A percentile compares a stretch with the other conserved stretches of the same genome.
phyloP scores from a whole-genome alignment of 139 green algal genomes.

The Ettlia oleoabundans region DNA sequence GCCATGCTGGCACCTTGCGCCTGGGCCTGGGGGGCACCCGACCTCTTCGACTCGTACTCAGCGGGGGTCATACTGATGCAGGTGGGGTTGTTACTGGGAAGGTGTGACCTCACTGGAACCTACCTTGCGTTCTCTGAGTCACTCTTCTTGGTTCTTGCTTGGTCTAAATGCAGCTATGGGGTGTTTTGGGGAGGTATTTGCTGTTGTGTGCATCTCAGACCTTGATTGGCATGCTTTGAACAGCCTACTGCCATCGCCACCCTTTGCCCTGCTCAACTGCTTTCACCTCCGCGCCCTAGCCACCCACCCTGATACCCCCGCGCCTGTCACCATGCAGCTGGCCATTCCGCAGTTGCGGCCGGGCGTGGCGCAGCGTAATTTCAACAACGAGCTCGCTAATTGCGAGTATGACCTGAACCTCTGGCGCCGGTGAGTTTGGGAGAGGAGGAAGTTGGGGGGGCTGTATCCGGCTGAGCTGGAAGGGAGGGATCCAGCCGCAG shows the following conservation, averaged over 20 bases:
- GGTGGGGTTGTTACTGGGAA: constrained; percentile 28
- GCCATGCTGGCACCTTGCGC: constrained; percentile 76
- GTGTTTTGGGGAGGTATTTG: too few species aligned
- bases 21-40: constrained; percentile 81
- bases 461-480: too few species aligned
- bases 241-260: too few species aligned
- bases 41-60: constrained; percentile 92
- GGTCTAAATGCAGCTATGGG: too few species aligned
- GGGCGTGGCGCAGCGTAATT: constrained; percentile 45
- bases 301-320: neutral
- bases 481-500: too few species aligned
- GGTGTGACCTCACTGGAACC: neutral
- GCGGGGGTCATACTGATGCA: constrained; percentile 79
- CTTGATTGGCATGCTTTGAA: too few species aligned
- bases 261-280: neutral
- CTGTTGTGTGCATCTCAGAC: too few species aligned
- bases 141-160: too few species aligned
- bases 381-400: constrained; percentile 51
- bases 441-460: neutral
- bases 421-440: constrained; percentile 47
- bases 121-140: neutral
- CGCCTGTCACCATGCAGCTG: constrained; percentile 38
- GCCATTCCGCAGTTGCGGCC: constrained; percentile 79
- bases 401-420: constrained; percentile 59
- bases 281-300: neutral